These are phyloP conservation scores for Tetraselmis striata DNA, from an alignment of 139 green algal species.

Conservation along the genomic window DNA sequence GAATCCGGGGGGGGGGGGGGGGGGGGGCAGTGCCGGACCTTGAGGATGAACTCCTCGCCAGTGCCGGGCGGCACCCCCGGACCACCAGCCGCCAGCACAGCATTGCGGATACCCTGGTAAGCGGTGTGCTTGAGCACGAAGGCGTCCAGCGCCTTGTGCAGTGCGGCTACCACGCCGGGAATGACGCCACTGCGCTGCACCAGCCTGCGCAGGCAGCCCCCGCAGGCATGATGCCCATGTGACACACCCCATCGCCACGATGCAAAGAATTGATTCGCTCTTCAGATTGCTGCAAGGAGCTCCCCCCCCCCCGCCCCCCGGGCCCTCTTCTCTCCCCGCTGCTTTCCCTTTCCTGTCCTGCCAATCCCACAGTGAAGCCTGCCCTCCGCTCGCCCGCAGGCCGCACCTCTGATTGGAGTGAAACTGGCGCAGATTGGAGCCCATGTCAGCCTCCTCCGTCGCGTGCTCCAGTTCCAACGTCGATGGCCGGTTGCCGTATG, in stretches of 20 bases:
- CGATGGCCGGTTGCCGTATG: conserved; percentile 25
- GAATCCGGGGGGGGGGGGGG: no score
- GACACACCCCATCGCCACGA: neutral
- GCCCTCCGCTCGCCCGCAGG: no score
- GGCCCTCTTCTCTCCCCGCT: no score
- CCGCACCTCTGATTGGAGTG: conserved; percentile 28
- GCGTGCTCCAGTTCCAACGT: conserved; percentile 14
- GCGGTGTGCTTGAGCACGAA: neutral
- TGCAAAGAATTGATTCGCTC: no score
- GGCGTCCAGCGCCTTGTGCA: neutral
- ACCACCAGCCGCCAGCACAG: neutral
- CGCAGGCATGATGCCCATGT: no score
- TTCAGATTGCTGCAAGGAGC: no score
- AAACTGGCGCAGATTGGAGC: conserved; percentile 22
- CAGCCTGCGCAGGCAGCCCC: neutral
- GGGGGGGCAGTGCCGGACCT: no score
- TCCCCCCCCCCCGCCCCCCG: no score
- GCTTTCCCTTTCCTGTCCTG: no score
- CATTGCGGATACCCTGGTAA: neutral
- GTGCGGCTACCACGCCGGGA: neutral
- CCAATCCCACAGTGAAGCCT: no score
- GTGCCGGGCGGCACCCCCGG: neutral
- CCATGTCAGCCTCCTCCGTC: neutral
- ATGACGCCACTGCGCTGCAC: neutral
- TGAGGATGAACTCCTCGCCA: neutral